These are phyloP conservation scores for Malassezia dermatis DNA, from an alignment of 1,284 basidiomycete species.

Conservation along the genomic window DNA sequence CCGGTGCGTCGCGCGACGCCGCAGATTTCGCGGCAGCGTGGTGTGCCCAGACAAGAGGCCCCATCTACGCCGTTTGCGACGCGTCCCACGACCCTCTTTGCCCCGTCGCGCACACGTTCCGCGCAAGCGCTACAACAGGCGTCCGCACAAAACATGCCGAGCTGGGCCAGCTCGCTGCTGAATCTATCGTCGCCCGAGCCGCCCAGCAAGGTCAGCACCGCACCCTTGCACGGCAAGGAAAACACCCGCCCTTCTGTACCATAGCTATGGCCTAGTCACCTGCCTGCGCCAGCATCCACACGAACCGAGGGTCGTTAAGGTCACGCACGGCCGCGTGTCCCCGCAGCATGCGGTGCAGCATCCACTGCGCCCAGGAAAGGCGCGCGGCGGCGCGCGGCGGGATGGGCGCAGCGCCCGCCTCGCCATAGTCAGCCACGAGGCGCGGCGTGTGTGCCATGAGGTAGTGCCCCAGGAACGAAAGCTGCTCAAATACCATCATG, in stretches of 20 bases:
- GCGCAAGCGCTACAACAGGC: constrained; percentile 11
- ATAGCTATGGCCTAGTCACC: constrained; percentile 8
- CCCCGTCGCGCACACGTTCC: neutral
- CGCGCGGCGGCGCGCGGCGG: neutral
- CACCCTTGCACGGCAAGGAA: constrained; percentile 3
- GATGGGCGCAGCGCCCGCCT: neutral
- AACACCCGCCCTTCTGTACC: constrained; percentile 1
- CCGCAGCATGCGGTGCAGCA: neutral
- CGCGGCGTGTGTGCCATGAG: neutral
- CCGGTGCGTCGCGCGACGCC: constrained; percentile 10
- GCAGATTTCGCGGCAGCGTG: neutral
- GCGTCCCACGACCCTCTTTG: neutral
- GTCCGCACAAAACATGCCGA: constrained; percentile 13
- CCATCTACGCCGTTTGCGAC: neutral
- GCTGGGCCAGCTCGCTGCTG: constrained; percentile 17
- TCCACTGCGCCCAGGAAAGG: neutral
- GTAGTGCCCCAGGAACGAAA: neutral
- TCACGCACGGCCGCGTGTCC: constrained; percentile 1
- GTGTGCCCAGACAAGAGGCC: neutral
- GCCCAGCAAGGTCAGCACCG: neutral
- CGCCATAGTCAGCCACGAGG: constrained; percentile 3
- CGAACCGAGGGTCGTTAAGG: constrained; percentile 1
- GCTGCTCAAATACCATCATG: neutral
- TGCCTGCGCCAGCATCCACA: constrained; percentile 8
- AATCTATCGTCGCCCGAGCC: constrained; percentile 17